phyloP scores from a whole-genome alignment of 176 grass and related monocot species.

The Eleusine indica region DNA sequence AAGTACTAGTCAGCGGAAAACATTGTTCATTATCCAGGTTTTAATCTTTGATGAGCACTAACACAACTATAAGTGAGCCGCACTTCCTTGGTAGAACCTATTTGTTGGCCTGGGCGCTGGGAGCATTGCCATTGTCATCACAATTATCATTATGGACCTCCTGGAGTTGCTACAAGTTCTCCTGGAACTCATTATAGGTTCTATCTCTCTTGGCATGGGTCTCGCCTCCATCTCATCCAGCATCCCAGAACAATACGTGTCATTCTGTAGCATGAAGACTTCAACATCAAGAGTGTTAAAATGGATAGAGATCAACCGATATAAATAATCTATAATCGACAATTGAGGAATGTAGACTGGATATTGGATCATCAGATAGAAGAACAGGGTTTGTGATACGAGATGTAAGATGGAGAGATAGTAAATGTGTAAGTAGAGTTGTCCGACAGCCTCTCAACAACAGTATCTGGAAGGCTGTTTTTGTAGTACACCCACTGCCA shows the following conservation, averaged over 20 bases:
- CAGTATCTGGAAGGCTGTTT: too few relatives aligned
- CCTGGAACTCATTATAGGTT: not conserved
- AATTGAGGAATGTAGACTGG: too few relatives aligned
- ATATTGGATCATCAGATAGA: too few relatives aligned
- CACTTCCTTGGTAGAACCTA: not conserved
- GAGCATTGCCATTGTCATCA: too few relatives aligned
- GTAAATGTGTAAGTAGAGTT: too few relatives aligned
- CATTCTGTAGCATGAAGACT: not conserved
- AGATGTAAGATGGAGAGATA: too few relatives aligned
- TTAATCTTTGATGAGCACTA: not conserved
- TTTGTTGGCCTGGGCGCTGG: too few relatives aligned
- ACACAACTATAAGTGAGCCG: not conserved
- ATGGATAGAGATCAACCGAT: not conserved
- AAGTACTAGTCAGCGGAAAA: too few relatives aligned
- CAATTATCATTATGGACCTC: not conserved
- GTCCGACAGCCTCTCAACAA: too few relatives aligned
- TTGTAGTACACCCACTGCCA: too few relatives aligned
- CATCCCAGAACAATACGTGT: not conserved
- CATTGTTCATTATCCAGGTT: too few relatives aligned
- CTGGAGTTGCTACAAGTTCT: not conserved
- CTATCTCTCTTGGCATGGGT: not conserved
- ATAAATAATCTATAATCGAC: not conserved
- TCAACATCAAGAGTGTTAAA: not conserved
- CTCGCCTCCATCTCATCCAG: not conserved
- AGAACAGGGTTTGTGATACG: too few relatives aligned